A percentile compares a stretch with the other conserved stretches of the same genome.
These are phyloP conservation scores for Epichloe gansuensis DNA, from an alignment of 2,329 filamentous ascomycete species.

Conservation along the genomic window DNA sequence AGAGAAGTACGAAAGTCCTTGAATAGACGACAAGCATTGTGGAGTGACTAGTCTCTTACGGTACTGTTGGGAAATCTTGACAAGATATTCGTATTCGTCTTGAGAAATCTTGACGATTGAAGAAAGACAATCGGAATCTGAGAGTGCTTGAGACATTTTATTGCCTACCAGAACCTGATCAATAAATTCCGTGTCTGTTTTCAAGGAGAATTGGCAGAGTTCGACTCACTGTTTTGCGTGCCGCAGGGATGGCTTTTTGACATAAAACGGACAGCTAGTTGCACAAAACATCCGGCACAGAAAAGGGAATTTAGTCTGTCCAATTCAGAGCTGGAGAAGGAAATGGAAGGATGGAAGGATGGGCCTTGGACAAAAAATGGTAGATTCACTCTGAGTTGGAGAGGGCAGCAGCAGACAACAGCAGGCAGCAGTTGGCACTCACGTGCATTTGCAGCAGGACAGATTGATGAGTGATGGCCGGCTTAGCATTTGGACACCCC, in stretches of 20 bases:
- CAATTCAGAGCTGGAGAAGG: not conserved
- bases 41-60: not conserved
- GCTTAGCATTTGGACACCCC: not conserved
- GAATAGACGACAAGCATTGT: not conserved
- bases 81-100: conserved; percentile 1
- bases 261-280: not conserved
- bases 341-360: not conserved
- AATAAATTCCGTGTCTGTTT: not conserved
- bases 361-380: not conserved
- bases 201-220: not conserved
- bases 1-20: not conserved
- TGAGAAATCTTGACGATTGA: not conserved
- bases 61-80: not conserved
- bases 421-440: not conserved
- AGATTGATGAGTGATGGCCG: not conserved
- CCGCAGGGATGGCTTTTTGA: not conserved
- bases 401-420: not conserved
- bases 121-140: not conserved
- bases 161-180: not conserved
- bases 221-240: not conserved
- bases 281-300: not conserved
- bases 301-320: too few species aligned
- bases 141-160: not conserved
- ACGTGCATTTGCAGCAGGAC: conserved; percentile 1
- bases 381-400: not conserved